Percentiles rank a stretch among this genome's conserved stretches.
Conservation (phyloP, 352 stramenopile species). For the Phytophthora sp. region DNA sequence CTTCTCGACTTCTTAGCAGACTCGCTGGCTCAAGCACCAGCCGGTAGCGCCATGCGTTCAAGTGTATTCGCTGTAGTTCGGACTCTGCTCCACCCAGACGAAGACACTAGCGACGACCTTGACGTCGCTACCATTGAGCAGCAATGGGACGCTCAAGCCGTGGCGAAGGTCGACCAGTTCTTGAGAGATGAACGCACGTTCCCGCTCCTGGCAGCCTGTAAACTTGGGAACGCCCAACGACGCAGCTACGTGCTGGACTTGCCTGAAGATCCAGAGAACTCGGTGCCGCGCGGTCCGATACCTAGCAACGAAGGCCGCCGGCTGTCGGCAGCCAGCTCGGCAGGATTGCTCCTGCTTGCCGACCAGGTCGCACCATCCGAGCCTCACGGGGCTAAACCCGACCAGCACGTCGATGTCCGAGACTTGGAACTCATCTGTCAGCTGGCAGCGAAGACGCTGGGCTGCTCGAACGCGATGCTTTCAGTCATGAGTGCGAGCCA, state of each 20-base stretch:
- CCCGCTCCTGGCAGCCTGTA: conserved; percentile 28
- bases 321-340: conserved; percentile 15
- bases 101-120: conserved; percentile 5
- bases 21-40: conserved; percentile 15
- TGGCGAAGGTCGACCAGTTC: conserved; percentile 21
- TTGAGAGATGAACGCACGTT: conserved; percentile 15
- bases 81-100: conserved; percentile 13
- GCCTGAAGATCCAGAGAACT: conserved; percentile 13
- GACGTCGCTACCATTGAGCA: background rate
- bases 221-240: conserved; percentile 40
- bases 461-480: conserved; percentile 49
- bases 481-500: conserved; percentile 51
- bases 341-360: conserved; percentile 12
- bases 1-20: conserved; percentile 25
- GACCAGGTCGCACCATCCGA: conserved; percentile 13
- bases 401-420: conserved; percentile 21
- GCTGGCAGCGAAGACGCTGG: conserved; percentile 44
- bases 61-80: conserved; percentile 36
- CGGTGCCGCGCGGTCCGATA: conserved; percentile 22
- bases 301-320: conserved; percentile 32
- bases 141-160: background rate
- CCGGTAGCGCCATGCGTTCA: conserved; percentile 21
- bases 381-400: too few relatives aligned
- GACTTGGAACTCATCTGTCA: conserved; percentile 66
- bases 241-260: conserved; percentile 44